A percentile compares a stretch with the other conserved stretches of the same genome.
Evolutionary conservation across 805 yeast genomes (phyloP).

Genomic region (Candida wancherniae): DNA sequence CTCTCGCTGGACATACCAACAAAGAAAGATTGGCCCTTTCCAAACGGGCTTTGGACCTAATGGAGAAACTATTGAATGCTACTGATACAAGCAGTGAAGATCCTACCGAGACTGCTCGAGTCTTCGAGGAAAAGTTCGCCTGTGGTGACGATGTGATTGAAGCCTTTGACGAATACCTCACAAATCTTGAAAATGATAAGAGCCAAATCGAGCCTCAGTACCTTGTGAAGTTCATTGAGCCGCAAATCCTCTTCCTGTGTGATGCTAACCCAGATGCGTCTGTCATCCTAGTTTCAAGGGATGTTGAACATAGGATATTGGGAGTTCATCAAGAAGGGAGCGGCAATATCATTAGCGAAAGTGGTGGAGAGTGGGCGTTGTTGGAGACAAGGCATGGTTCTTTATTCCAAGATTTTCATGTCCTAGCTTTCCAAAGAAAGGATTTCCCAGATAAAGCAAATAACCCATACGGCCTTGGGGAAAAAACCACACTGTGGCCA

Average conservation of each 20-base stretch:
- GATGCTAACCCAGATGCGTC: slow-evolving; percentile 44
- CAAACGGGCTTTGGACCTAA: slow-evolving; percentile 45
- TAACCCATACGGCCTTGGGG: slow-evolving; percentile 5
- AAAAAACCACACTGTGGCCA: slow-evolving; percentile 9
- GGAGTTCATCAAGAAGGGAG: slow-evolving; percentile 40
- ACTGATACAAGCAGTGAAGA: slow-evolving; percentile 13
- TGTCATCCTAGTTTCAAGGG: slow-evolving; percentile 50
- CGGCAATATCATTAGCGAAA: slow-evolving; percentile 30
- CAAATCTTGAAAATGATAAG: slow-evolving; percentile 30
- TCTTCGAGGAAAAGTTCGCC: slow-evolving; percentile 13
- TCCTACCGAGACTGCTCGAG: slow-evolving; percentile 6
- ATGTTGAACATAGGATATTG: slow-evolving; percentile 52
- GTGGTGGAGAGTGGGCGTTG: slow-evolving; percentile 31
- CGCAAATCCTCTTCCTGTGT: slow-evolving; percentile 70
- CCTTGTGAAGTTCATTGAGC: slow-evolving; percentile 64
- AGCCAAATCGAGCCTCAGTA: slow-evolving; percentile 52
- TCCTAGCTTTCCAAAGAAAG: slow-evolving; percentile 45
- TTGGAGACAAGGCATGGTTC: slow-evolving; percentile 57
- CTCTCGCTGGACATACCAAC: slow-evolving; percentile 39
- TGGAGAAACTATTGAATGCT: slow-evolving; percentile 36
- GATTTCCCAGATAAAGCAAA: slow-evolving; percentile 12
- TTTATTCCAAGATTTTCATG: slow-evolving; percentile 50
- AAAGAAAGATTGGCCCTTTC: slow-evolving; percentile 43
- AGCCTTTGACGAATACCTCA: slow-evolving; percentile 50
- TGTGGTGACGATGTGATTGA: slow-evolving; percentile 35